Conservation (phyloP, 1,284 basidiomycete species). For the Pterulicium gracile region DNA sequence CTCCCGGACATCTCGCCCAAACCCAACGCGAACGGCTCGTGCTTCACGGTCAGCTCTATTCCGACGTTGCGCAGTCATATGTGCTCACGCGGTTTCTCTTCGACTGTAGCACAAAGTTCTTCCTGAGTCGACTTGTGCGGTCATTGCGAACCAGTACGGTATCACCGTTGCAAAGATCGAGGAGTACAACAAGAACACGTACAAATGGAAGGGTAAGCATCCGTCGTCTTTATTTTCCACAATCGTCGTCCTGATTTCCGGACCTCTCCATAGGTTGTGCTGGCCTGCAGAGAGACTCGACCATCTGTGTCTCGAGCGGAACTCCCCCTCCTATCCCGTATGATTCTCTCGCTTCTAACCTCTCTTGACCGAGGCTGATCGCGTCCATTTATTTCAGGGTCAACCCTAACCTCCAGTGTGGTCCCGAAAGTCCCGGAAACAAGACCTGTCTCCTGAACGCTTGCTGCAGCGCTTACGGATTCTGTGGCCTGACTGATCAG, state of each 20-base stretch:
- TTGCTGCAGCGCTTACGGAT: constrained; percentile 13
- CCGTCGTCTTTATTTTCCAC: background rate
- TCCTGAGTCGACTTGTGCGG: too few species aligned
- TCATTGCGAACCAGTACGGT: background rate
- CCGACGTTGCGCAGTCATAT: too few species aligned
- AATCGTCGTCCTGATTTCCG: background rate
- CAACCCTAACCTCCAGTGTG: constrained; percentile 9
- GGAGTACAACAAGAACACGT: constrained; percentile 9
- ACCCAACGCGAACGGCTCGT: constrained; percentile 1
- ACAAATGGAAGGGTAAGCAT: constrained; percentile 9
- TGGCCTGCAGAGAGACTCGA: constrained; percentile 8
- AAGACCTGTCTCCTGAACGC: constrained; percentile 11
- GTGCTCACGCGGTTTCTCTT: too few species aligned
- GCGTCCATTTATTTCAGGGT: constrained; percentile 5
- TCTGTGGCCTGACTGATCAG: background rate
- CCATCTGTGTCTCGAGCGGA: constrained; percentile 12
- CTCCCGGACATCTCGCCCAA: constrained; percentile 8
- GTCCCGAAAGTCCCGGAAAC: constrained; percentile 11
- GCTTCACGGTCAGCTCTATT: background rate
- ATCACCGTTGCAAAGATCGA: constrained; percentile 9
- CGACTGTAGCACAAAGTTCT: too few species aligned
- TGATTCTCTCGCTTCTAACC: background rate
- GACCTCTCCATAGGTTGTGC: constrained; percentile 6
- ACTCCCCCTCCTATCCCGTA: constrained; percentile 12
- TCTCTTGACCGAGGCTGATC: background rate